These are phyloP conservation scores for Arthrinium puccinioides DNA, from an alignment of 2,329 filamentous ascomycete species.

Conservation along the genomic window DNA sequence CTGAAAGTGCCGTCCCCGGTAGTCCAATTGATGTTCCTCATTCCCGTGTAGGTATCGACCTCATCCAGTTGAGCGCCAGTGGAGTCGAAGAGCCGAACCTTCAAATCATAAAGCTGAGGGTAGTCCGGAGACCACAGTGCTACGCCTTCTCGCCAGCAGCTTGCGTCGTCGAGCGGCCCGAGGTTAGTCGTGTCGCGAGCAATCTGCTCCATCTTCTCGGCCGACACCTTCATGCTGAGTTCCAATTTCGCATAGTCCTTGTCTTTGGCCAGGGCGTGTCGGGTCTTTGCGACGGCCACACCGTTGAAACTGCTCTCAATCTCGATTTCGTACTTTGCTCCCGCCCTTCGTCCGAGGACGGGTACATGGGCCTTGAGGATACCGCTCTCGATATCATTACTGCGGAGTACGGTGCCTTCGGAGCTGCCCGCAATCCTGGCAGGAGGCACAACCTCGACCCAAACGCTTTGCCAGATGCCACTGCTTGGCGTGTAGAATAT, in stretches of 20 bases:
- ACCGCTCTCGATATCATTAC: conserved; percentile 45
- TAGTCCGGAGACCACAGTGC: conserved; percentile 56
- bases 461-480: conserved; percentile 52
- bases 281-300: conserved; percentile 34
- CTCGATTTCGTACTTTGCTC: conserved; percentile 40
- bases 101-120: conserved; percentile 48
- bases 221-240: conserved; percentile 38
- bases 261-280: conserved; percentile 37
- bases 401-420: conserved; percentile 48
- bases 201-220: conserved; percentile 30
- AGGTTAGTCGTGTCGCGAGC: conserved; percentile 24
- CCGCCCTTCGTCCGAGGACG: conserved; percentile 39
- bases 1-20: conserved; percentile 50
- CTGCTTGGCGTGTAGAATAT: conserved; percentile 53
- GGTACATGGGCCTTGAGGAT: conserved; percentile 42
- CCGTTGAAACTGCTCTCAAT: conserved; percentile 47
- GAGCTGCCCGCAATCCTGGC: conserved; percentile 47
- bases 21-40: conserved; percentile 53
- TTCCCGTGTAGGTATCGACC: conserved; percentile 52
- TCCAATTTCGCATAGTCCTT: conserved; percentile 39
- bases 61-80: conserved; percentile 40
- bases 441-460: conserved; percentile 47
- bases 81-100: conserved; percentile 41
- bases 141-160: conserved; percentile 44
- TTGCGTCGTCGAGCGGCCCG: conserved; percentile 27